Percentiles rank a stretch among this genome's conserved stretches.
Evolutionary conservation across 495 filamentous ascomycete species (phyloP).

Genomic region (Trichoderma erinaceum): DNA sequence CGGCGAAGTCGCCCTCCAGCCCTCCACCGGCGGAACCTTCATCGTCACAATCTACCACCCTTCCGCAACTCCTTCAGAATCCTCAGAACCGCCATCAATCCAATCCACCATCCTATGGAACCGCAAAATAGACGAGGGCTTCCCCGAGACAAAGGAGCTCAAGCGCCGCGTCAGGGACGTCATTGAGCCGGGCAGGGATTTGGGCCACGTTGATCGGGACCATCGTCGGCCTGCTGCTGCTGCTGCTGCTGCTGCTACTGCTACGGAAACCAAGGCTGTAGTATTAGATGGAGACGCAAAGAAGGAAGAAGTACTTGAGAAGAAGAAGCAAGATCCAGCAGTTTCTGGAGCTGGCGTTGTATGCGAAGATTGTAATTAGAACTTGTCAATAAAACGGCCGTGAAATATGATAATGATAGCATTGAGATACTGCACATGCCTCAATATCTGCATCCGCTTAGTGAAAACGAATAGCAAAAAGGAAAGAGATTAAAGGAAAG

Average conservation of each 20-base stretch:
- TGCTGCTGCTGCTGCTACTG: slow-evolving; percentile 18
- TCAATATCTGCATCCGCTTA: no score
- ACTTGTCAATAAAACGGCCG: neutral
- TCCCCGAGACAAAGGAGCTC: slow-evolving; percentile 87
- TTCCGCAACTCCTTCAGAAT: slow-evolving; percentile 20
- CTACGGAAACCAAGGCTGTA: slow-evolving; percentile 1
- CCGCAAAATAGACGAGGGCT: slow-evolving; percentile 79
- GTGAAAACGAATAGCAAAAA: no score
- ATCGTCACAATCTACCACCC: slow-evolving; percentile 53
- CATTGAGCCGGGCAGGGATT: slow-evolving; percentile 65
- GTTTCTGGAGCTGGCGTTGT: neutral
- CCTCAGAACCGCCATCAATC: slow-evolving; percentile 18
- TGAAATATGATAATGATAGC: no score
- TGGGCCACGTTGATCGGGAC: slow-evolving; percentile 75
- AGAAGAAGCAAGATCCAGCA: neutral
- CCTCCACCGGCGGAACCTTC: slow-evolving; percentile 79
- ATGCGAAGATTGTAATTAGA: neutral
- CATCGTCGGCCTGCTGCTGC: slow-evolving; percentile 22
- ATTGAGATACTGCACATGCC: no score
- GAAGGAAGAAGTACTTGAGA: no score
- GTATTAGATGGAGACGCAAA: no score
- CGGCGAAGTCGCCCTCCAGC: slow-evolving; percentile 86
- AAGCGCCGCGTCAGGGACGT: slow-evolving; percentile 82
- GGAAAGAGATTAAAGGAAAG: neutral
- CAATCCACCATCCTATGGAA: slow-evolving; percentile 69